Percentiles rank a stretch among this genome's conserved stretches.
phyloP scores from a whole-genome alignment of 192 early-diverging fungal species.

The Entophlyctis luteolus region DNA sequence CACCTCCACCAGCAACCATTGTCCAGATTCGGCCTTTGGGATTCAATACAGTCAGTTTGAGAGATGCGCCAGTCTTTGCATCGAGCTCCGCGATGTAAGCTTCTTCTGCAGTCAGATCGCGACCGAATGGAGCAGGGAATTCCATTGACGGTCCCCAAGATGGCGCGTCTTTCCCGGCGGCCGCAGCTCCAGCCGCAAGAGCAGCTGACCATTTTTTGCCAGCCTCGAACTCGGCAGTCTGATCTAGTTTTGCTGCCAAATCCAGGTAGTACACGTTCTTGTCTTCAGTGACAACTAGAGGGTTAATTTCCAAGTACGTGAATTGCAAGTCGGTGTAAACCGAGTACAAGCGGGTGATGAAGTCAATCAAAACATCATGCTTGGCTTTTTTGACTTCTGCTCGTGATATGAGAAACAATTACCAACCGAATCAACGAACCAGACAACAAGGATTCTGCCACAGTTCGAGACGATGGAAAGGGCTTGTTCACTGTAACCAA shows the following conservation, averaged over 20 bases:
- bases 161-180: conserved; percentile 38
- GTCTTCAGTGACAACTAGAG: conserved; percentile 85
- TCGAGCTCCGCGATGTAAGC: conserved; percentile 97
- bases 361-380: conserved; percentile 78
- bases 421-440: neutral
- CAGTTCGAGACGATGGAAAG: conserved; percentile 65
- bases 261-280: conserved; percentile 85
- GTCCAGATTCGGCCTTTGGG: conserved; percentile 96
- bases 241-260: conserved; percentile 96
- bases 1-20: conserved; percentile 99
- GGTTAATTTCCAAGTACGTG: conserved; percentile 99
- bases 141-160: conserved; percentile 84
- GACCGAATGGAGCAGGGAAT: conserved; percentile 97
- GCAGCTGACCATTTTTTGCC: conserved; percentile 95
- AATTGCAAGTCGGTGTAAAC: conserved; percentile 97
- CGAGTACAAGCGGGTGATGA: conserved; percentile 87
- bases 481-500: conserved; percentile 73
- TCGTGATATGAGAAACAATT: conserved; percentile 13
- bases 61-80: conserved; percentile 95
- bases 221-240: conserved; percentile 94
- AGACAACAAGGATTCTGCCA: conserved; percentile 64
- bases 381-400: conserved; percentile 41
- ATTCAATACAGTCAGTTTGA: conserved; percentile 97
- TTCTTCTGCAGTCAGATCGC: conserved; percentile 93
- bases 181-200: conserved; percentile 10